Conservation (phyloP, 176 grass and related monocot genomes). For the Oryza glumipatula region DNA sequence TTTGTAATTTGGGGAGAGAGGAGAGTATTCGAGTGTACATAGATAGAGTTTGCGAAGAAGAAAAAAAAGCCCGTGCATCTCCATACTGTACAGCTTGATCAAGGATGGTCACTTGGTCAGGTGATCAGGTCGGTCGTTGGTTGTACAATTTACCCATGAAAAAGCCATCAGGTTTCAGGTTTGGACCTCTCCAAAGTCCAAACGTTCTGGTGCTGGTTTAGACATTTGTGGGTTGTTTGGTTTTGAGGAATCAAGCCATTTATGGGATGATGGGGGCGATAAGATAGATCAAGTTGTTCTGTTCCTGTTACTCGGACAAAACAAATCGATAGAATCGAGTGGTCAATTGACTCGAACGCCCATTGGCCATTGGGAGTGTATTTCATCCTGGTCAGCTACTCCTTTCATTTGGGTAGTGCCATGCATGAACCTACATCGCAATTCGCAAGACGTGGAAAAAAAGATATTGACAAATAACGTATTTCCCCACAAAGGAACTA, state of each 20-base stretch:
- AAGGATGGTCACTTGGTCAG: not conserved
- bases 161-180: not conserved
- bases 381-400: not conserved
- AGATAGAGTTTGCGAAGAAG: not conserved
- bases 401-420: not conserved
- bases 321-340: not conserved
- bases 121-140: not conserved
- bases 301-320: not conserved
- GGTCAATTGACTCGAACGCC: not conserved
- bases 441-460: too few relatives aligned
- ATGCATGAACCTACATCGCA: not conserved
- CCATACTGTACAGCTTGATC: constrained; percentile 29
- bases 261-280: too few relatives aligned
- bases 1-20: not conserved
- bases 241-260: not conserved
- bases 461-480: too few relatives aligned
- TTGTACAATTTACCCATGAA: constrained; percentile 26
- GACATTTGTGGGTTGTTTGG: not conserved
- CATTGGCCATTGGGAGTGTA: too few relatives aligned
- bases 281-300: not conserved
- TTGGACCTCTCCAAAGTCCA: not conserved
- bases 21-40: constrained; percentile 37
- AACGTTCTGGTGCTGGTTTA: not conserved
- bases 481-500: too few relatives aligned
- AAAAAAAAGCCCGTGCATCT: not conserved